phyloP scores from a whole-genome alignment of 2,329 filamentous ascomycete genomes.

The Hypoxylon sp. region DNA sequence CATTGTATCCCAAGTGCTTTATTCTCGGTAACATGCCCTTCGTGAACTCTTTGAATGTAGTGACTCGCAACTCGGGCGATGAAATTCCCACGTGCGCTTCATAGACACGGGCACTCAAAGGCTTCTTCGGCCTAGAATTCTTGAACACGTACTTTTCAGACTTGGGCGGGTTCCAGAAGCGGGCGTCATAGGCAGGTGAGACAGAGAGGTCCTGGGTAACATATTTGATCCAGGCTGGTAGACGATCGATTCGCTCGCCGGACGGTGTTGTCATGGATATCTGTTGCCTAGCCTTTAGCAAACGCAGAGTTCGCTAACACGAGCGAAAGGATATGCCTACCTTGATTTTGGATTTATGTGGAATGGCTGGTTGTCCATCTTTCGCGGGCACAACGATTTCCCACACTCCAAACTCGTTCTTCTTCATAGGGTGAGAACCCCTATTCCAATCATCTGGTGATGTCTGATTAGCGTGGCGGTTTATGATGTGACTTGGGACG shows the following conservation, averaged over 20 bases:
- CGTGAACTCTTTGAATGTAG: slow-evolving; percentile 98
- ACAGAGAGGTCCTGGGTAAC: slow-evolving; percentile 93
- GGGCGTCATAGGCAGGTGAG: slow-evolving; percentile 92
- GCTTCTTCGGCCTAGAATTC: slow-evolving; percentile 85
- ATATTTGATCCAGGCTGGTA: slow-evolving; percentile 97
- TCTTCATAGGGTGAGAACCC: slow-evolving; percentile 87
- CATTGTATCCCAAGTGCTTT: slow-evolving; percentile 91
- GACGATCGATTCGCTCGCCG: slow-evolving; percentile 85
- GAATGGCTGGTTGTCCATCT: slow-evolving; percentile 82
- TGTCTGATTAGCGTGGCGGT: slow-evolving; percentile 50
- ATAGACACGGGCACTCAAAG: slow-evolving; percentile 89
- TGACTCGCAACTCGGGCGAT: slow-evolving; percentile 87
- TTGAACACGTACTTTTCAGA: slow-evolving; percentile 87
- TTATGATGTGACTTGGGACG: background rate
- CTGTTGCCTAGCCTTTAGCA: slow-evolving; percentile 60
- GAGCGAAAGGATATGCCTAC: slow-evolving; percentile 74
- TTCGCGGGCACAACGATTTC: slow-evolving; percentile 82
- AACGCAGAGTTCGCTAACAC: slow-evolving; percentile 8
- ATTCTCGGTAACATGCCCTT: slow-evolving; percentile 92
- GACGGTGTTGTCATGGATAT: slow-evolving; percentile 85
- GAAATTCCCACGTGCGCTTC: slow-evolving; percentile 99
- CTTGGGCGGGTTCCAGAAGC: slow-evolving; percentile 94
- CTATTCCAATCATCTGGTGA: slow-evolving; percentile 85
- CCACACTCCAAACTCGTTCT: slow-evolving; percentile 87
- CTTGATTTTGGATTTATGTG: slow-evolving; percentile 97